phyloP scores from a whole-genome alignment of 2,329 filamentous ascomycete species.

The Fusarium nisikadoi region DNA sequence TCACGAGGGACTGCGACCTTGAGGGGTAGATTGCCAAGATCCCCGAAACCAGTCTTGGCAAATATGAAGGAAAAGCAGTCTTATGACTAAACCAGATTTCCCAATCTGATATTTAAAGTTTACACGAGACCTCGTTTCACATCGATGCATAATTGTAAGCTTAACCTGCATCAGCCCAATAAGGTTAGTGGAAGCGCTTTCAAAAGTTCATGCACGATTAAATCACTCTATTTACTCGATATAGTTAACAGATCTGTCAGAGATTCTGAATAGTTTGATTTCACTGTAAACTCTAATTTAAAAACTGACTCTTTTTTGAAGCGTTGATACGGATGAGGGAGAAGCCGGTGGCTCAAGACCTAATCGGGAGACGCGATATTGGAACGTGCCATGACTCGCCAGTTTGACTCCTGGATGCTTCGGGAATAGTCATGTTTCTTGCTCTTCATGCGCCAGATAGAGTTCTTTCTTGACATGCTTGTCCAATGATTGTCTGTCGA shows the following conservation, averaged over 20 bases:
- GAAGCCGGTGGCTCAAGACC: no score
- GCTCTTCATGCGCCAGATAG: rapidly evolving
- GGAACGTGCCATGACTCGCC: neutral
- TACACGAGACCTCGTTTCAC: neutral
- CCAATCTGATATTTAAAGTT: neutral
- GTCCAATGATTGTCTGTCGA: rapidly evolving
- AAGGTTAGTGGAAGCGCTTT: no score
- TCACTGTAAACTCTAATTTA: rapidly evolving
- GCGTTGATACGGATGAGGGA: rapidly evolving
- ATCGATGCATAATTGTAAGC: neutral
- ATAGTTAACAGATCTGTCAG: rapidly evolving
- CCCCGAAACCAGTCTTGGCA: neutral
- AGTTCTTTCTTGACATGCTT: no score
- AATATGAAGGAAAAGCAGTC: neutral
- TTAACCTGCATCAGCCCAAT: neutral
- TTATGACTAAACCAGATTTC: neutral
- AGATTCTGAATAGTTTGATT: rapidly evolving
- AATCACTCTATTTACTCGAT: neutral
- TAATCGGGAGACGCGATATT: rapidly evolving
- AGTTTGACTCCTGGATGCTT: neutral
- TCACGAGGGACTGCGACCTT: neutral
- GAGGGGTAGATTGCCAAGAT: neutral
- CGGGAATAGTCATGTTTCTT: neutral
- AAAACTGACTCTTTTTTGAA: rapidly evolving
- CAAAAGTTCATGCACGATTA: neutral